Evolutionary conservation across 306 rosid species (phyloP), one percentile per base, ranked within the genome.

Genomic region (Fragaria ananassa): DNA sequence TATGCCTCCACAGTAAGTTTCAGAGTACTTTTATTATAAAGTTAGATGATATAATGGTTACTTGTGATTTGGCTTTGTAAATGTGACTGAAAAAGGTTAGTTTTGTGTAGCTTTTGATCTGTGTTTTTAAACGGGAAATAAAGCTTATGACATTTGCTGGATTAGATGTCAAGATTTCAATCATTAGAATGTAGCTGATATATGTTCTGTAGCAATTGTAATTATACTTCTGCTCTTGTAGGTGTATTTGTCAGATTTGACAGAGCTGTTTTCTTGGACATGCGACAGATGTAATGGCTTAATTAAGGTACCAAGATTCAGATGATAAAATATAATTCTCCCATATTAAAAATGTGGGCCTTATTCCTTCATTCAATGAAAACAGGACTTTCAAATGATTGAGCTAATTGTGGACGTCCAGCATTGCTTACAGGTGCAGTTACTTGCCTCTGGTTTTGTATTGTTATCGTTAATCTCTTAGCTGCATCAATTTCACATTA

Each of bases 361-460:
- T 60, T 79, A 71, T 71, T 77, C 41, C 41, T 79, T 35, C 54
- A 76, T 82, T 44, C 66, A 50, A 83, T 88, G 79, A 72, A 62
- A 78, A 86, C 89, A 96, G 98, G 96, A 92, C 54, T 96, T 96
- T 91, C 93, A 96, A 78, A 81, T 92, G 86, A 88, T 92, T 73
- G 97, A 96, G 86, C 70, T 96, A 80, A 83, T 96, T 75, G 97
- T 96, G 68, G 99, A 96, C 54, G 78, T 96, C 37, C 91, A 92
- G 87, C 93, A 92, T 70, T 96, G 99, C 93, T 87, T 96, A 86
- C 99, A 96, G 97, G 99, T 87, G 65, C 70, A 44, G 54, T 49
- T 76, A 47, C 61, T 62, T 37, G 57, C 61, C 50, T 66, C 44
- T 74, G 19, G 41, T 64, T 68, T 84, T 64, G 18, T 76, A 21